Evolutionary conservation across 2,329 filamentous ascomycete genomes (phyloP).

Genomic region (Aspergillus thermomutatus): DNA sequence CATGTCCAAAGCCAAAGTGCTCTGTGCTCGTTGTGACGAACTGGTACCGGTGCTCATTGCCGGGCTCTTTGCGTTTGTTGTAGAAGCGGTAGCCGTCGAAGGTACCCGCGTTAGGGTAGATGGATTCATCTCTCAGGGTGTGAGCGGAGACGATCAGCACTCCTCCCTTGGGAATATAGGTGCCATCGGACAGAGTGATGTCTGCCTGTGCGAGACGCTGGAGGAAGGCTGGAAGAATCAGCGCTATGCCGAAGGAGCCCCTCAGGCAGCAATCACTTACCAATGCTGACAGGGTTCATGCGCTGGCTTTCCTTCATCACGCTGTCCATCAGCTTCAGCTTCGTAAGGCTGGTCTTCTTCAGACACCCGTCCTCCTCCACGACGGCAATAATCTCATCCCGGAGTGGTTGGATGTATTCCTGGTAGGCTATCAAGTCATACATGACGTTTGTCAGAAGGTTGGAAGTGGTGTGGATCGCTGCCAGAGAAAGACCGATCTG

Average conservation of each 20-base stretch:
- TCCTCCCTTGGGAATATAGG: conserved; percentile 27
- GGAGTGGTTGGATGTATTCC: conserved; percentile 49
- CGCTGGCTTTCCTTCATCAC: conserved; percentile 35
- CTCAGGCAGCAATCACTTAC: conserved; percentile 17
- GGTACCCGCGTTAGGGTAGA: conserved; percentile 25
- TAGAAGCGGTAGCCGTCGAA: conserved; percentile 37
- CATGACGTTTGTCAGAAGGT: conserved; percentile 46
- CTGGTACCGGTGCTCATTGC: conserved; percentile 28
- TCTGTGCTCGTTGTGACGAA: conserved; percentile 29
- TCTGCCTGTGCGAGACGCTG: conserved; percentile 22
- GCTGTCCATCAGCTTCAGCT: conserved; percentile 35
- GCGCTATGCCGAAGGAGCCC: neutral
- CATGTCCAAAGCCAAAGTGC: conserved; percentile 36
- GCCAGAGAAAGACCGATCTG: conserved; percentile 30
- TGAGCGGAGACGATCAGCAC: conserved; percentile 23
- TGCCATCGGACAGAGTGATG: conserved; percentile 29
- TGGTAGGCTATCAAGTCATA: conserved; percentile 53
- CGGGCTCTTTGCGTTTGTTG: conserved; percentile 26
- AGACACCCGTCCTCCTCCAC: conserved; percentile 40
- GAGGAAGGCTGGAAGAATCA: conserved; percentile 17
- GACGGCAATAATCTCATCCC: conserved; percentile 49
- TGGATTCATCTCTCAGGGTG: conserved; percentile 24
- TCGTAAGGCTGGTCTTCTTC: conserved; percentile 30
- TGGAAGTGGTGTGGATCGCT: conserved; percentile 34
- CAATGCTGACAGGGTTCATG: conserved; percentile 21